phyloP scores from a whole-genome alignment of 441 rosid species.

The Adansonia grandidieri region DNA sequence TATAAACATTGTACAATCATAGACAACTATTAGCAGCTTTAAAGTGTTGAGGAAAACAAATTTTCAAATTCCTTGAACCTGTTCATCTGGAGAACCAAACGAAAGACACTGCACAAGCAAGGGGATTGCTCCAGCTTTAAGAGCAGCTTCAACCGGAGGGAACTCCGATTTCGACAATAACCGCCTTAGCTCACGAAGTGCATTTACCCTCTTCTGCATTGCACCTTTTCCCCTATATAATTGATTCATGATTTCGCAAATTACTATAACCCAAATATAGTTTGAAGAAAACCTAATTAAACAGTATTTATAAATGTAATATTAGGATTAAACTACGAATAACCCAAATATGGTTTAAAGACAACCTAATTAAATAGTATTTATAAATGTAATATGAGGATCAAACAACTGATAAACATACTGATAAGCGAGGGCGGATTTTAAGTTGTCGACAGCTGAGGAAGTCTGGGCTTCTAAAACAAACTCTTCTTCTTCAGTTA shows the following conservation, averaged over 20 bases:
- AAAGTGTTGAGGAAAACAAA: constrained; percentile 6
- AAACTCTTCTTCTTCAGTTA: constrained; percentile 74
- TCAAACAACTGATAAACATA: constrained; percentile 40
- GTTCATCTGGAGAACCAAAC: constrained; percentile 89
- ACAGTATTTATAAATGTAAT: constrained; percentile 1
- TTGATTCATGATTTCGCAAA: not conserved
- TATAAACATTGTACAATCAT: not conserved
- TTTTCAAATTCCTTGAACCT: constrained; percentile 49
- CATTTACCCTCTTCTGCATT: constrained; percentile 77
- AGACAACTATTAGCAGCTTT: not conserved
- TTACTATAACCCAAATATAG: not conserved
- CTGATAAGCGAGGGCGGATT: constrained; percentile 70
- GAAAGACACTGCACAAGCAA: constrained; percentile 86
- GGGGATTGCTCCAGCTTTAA: constrained; percentile 79
- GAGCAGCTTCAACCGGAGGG: constrained; percentile 84
- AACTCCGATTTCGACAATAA: constrained; percentile 78
- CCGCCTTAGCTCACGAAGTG: constrained; percentile 86
- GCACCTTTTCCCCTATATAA: constrained; percentile 74
- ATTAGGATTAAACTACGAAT: not conserved
- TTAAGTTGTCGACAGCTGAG: constrained; percentile 72
- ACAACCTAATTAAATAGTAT: not conserved
- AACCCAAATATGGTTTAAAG: not conserved
- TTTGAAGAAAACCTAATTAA: not conserved
- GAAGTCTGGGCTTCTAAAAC: constrained; percentile 64
- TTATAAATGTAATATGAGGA: not conserved